Evolutionary conservation across 1,139 yeast genomes (phyloP), one percentile per base, ranked within the genome.

Genomic region (Zygosaccharomyces pseudobailii): DNA sequence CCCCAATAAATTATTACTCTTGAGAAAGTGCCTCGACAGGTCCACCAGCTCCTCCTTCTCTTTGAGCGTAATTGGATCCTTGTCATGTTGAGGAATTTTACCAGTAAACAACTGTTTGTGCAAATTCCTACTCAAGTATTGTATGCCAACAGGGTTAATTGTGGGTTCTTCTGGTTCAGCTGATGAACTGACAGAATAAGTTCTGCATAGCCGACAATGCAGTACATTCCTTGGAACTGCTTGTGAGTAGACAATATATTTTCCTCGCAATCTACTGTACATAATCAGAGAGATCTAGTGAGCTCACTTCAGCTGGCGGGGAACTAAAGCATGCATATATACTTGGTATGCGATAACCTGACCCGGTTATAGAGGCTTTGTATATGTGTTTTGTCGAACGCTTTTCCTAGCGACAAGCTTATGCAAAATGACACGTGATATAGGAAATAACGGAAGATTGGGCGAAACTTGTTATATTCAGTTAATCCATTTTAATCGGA

Each of bases 81-180:
- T 46, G 46, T 55, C 5, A 61, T 50, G 4, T 63, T 47, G 20
- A 62, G 61, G 10, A 58, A 62, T 4, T 83, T 87, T 42, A 31
- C 47, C 39, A 19, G 60, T 63, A 59, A 87, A 87, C 1, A 87
- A 63, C 57, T 81, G 85, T 20, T 59, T 53, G 50, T 84, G 90
- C 21, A 87, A 62, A 1, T 70, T 69, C 6, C 70, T 66, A 0
- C 92, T 79, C 31, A 87, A 68, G 57, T 86, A 84, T 59, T 87
- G 95, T n/a, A 79, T 78, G 0, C 84, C 84, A 10, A 77, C 81
- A 0, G 79, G 86, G 61, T 87, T 87, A 38, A 82, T 70, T 39
- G 87, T 63, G 6, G 85, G 86, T 34, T 56, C 52, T 56, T 78
- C 75, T 21, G 13, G 31, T 9, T 7, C 23, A 9, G 30, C 40